Base-by-base conservation (phyloP, 129 eudicot genomes). In the Helianthus tuberosus region DNA sequence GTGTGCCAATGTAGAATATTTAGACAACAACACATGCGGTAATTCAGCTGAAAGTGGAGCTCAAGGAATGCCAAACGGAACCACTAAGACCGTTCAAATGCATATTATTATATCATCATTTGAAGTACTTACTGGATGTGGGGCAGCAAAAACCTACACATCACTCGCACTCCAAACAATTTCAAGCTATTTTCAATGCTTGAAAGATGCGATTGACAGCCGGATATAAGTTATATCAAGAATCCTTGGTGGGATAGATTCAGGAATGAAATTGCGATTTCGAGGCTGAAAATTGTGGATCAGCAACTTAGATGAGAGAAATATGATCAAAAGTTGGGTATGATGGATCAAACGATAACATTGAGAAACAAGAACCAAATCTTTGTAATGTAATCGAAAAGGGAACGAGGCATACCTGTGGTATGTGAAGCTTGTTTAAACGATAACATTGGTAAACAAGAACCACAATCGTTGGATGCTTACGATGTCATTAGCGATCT, bases 331-430 rank as follows among this genome's bases (percentile, higher is more conserved):
- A 96, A 92, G 63, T 84, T 92, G 0, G 96, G 93, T 0, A 83
- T 89, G 89, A 86, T 89, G 85, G 88, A 87, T 53, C 96, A 88
- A 49, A n/a, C n/a, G n/a, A n/a, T n/a, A n/a, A n/a, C n/a, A n/a
- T n/a, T n/a, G n/a, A n/a, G n/a, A n/a, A n/a, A n/a, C n/a, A n/a
- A n/a, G n/a, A n/a, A n/a, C n/a, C n/a, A n/a, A n/a, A n/a, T n/a
- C n/a, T n/a, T n/a, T n/a, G n/a, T n/a, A n/a, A n/a, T n/a, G n/a
- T n/a, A n/a, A n/a, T n/a, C n/a, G n/a, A n/a, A n/a, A n/a, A n/a
- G n/a, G n/a, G n/a, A n/a, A n/a, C n/a, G n/a, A 15, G 86, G 81
- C 5, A 77, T 87, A 69, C 90, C 97, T 0, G 88, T 91, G 6
- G 91, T 91, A 9, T 85, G 90, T 32, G 99, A 94, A 77, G 86